phyloP scores from a whole-genome alignment of 2,329 filamentous ascomycete genomes.

The Penicillium occitanis region DNA sequence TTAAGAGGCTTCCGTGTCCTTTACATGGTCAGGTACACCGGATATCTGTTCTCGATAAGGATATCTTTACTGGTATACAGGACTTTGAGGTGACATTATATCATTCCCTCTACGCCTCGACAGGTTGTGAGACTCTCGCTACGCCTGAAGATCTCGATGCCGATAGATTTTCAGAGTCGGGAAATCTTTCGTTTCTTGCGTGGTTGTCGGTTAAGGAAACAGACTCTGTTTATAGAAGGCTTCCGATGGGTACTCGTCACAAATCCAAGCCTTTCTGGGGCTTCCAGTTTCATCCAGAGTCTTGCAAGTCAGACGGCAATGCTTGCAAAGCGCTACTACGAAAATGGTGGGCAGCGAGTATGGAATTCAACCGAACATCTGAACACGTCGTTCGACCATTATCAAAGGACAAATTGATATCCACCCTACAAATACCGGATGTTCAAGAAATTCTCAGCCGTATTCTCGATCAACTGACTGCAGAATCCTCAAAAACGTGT shows the following conservation, averaged over 20 bases:
- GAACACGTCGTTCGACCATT: slow-evolving; percentile 27
- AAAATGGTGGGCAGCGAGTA: slow-evolving; percentile 72
- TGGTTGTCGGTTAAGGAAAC: slow-evolving; percentile 56
- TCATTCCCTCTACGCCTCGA: slow-evolving; percentile 60
- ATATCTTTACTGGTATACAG: slow-evolving; percentile 65
- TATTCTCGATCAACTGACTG: slow-evolving; percentile 38
- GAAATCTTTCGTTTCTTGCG: slow-evolving; percentile 56
- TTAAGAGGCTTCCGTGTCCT: slow-evolving; percentile 68
- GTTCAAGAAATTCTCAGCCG: slow-evolving; percentile 53
- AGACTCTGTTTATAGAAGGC: slow-evolving; percentile 36
- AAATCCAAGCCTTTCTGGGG: slow-evolving; percentile 73
- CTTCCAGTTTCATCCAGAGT: slow-evolving; percentile 89
- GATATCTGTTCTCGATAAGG: slow-evolving; percentile 59
- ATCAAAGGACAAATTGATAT: slow-evolving; percentile 25
- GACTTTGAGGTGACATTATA: slow-evolving; percentile 73
- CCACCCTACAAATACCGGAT: slow-evolving; percentile 29
- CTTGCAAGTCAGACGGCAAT: slow-evolving; percentile 68
- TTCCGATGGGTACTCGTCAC: slow-evolving; percentile 78
- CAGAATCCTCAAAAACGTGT: slow-evolving; percentile 30
- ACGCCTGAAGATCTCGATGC: neutral
- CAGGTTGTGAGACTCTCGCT: slow-evolving; percentile 20
- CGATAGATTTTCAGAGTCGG: slow-evolving; percentile 19
- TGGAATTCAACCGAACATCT: slow-evolving; percentile 57
- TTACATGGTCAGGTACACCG: slow-evolving; percentile 77
- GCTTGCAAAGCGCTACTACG: slow-evolving; percentile 62